Evolutionary conservation across 495 filamentous ascomycete species (phyloP), one percentile per base, ranked within the genome.

Genomic region (Clohesyomyces aquaticus): DNA sequence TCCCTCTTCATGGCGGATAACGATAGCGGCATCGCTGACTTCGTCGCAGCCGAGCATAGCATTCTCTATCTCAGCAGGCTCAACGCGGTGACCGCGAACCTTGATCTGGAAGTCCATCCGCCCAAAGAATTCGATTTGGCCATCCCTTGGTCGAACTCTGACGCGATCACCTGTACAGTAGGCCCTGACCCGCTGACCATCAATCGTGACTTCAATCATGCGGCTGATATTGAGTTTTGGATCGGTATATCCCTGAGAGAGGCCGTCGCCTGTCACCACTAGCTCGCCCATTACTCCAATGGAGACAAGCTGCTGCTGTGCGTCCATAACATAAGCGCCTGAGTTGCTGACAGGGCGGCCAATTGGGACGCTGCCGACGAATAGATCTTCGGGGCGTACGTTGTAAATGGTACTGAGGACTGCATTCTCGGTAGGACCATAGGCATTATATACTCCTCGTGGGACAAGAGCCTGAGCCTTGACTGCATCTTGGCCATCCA

Each of bases 241-340:
- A 14, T 38, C 32, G 14, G 32, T 38, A 14, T 38, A 38, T 14
- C 32, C 32, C 32, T 14, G 32, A 14, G 32, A 6, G 6, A 38
- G 32, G 14, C 32, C 32, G 32, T 77, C 77, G 0, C 81, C 81
- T 21, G 70, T 71, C 8, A 83, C 65, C 11, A 75, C 69, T 18
- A 82, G 59, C 66, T 83, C 81, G 1, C 80, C 80, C 6, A 79
- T 70, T 0, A 69, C 67, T 8, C 80, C 81, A 26, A 76, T 65
- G 1, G 79, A 14, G 6, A 38, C 32, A 14, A 38, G 32, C 14
- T 14, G 77, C 38, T 76, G 56, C 8, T 79, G 57, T 1, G 16
- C 27, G 74, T 60, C 71, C 72, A 70, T 60, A 9, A 78, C 76
- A 38, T 78, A 72, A 21, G 69, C 71, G 43, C 76, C 71, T 26